phyloP scores from a whole-genome alignment of 1,139 yeast species.

The Suhomyces taliae region DNA sequence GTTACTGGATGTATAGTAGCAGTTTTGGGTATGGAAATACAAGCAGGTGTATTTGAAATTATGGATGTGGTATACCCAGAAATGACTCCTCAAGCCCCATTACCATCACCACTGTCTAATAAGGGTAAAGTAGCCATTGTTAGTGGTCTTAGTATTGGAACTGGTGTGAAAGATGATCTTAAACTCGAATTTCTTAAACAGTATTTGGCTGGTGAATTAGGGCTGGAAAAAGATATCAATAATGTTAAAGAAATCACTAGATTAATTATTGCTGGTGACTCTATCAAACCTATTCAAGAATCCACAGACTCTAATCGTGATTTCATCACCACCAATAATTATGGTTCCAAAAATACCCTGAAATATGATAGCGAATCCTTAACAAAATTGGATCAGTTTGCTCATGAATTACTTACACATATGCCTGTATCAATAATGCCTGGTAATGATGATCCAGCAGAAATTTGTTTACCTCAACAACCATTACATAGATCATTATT shows the following conservation, averaged over 20 bases:
- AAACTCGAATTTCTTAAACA: conserved; percentile 66
- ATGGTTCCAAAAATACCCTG: conserved; percentile 54
- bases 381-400: conserved; percentile 51
- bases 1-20: conserved; percentile 91
- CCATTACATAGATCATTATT: conserved; percentile 79
- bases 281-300: conserved; percentile 43
- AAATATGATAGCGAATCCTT: conserved; percentile 47
- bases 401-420: conserved; percentile 57
- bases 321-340: conserved; percentile 42
- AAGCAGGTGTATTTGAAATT: conserved; percentile 82
- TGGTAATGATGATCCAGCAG: conserved; percentile 82
- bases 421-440: conserved; percentile 80
- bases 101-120: conserved; percentile 8
- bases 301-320: conserved; percentile 27
- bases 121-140: conserved; percentile 55
- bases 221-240: conserved; percentile 29
- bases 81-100: conserved; percentile 55
- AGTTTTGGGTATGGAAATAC: conserved; percentile 79
- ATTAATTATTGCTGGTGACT: conserved; percentile 75
- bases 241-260: conserved; percentile 43
- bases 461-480: conserved; percentile 83
- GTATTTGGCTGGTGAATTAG: conserved; percentile 69
- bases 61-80: conserved; percentile 77
- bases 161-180: conserved; percentile 38
- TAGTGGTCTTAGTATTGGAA: conserved; percentile 68